A percentile compares a stretch with the other conserved stretches of the same genome.
These are phyloP conservation scores for Apodospora peruviana DNA, from an alignment of 495 filamentous ascomycete genomes.

Conservation along the genomic window DNA sequence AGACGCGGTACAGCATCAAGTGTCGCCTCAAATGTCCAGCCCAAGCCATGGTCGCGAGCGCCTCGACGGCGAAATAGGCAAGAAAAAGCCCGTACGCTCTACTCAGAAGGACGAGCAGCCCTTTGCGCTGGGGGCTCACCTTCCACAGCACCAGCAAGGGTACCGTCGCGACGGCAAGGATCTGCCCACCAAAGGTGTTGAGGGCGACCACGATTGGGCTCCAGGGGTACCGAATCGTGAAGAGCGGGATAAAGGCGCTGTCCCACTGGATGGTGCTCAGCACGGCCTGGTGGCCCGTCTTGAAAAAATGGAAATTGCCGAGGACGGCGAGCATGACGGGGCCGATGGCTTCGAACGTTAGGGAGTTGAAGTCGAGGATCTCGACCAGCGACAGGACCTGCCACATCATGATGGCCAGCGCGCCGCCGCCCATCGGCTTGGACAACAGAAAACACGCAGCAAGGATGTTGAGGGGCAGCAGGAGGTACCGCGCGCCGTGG, in stretches of 20 bases:
- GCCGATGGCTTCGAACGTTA: constrained; percentile 67
- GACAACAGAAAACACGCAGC: constrained; percentile 73
- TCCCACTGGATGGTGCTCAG: constrained; percentile 93
- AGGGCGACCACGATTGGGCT: constrained; percentile 72
- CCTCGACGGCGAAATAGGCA: constrained; percentile 74
- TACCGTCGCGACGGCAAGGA: constrained; percentile 70
- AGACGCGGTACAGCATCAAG: constrained; percentile 96
- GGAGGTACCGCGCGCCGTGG: constrained; percentile 84
- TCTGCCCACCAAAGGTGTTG: constrained; percentile 87
- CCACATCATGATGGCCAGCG: constrained; percentile 71
- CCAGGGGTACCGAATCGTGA: constrained; percentile 82
- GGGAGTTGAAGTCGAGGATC: constrained; percentile 72
- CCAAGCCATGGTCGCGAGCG: constrained; percentile 80
- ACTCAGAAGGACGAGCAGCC: constrained; percentile 62
- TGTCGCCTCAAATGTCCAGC: constrained; percentile 81
- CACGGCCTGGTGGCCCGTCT: constrained; percentile 92
- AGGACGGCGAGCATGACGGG: constrained; percentile 79
- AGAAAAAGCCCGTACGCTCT: constrained; percentile 67
- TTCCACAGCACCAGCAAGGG: constrained; percentile 89
- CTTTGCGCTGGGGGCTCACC: constrained; percentile 48
- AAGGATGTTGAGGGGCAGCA: constrained; percentile 72
- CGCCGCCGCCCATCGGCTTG: constrained; percentile 89
- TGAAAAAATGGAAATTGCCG: constrained; percentile 92
- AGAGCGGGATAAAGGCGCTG: constrained; percentile 85
- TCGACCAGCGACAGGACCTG: constrained; percentile 85